Percentiles rank a stretch among this genome's conserved stretches.
These are phyloP conservation scores for Phialophora tarda DNA, from an alignment of 2,329 filamentous ascomycete species.

Conservation along the genomic window DNA sequence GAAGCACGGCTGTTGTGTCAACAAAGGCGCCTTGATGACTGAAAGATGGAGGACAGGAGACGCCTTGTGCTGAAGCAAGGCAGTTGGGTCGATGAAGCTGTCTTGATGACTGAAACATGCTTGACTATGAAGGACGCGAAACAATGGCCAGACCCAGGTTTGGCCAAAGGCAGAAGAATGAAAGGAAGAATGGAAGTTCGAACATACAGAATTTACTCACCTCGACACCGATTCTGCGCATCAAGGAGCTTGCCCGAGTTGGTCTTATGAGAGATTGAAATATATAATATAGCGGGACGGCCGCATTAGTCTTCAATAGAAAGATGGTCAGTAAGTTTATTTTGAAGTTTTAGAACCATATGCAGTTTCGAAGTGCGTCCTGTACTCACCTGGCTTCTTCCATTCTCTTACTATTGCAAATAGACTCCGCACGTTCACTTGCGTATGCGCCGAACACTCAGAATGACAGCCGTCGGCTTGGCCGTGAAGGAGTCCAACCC, in stretches of 20 bases:
- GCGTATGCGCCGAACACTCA: not conserved
- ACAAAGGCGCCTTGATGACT: not conserved
- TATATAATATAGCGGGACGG: not conserved
- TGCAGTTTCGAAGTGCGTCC: not conserved
- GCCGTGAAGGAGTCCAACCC: not conserved
- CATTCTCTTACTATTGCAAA: not conserved
- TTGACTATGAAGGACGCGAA: not conserved
- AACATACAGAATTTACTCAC: not conserved
- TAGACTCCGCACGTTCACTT: not conserved
- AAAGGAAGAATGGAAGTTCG: not conserved
- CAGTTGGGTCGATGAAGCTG: not conserved
- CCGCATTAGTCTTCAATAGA: not conserved
- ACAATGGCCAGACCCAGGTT: not conserved
- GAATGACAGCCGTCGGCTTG: not conserved
- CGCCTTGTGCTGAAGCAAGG: not conserved
- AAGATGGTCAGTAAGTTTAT: not conserved
- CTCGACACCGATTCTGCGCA: not conserved
- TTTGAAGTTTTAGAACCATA: not conserved
- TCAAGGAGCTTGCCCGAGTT: not conserved
- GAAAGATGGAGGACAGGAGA: not conserved
- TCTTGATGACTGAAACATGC: not conserved
- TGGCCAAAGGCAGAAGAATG: not conserved
- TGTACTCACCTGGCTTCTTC: not conserved
- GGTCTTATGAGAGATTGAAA: not conserved
- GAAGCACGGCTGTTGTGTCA: not conserved